Conservation (phyloP, 2,329 filamentous ascomycete species). For the Fonsecaea pugnacius region DNA sequence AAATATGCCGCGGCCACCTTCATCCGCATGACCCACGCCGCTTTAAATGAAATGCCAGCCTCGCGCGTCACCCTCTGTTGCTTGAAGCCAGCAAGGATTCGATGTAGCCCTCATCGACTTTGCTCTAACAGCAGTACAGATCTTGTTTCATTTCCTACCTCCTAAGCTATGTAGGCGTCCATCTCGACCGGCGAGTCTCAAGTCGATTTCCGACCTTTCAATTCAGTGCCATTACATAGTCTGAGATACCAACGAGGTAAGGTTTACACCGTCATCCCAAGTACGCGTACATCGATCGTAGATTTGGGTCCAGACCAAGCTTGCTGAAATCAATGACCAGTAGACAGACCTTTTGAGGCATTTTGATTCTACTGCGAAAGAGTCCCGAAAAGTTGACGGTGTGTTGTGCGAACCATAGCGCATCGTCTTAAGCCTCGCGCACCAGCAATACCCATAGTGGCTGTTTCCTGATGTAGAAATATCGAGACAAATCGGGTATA, state of each 20-base stretch:
- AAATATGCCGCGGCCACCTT: background rate
- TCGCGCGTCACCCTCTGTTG: background rate
- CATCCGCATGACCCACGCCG: background rate
- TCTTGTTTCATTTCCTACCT: too few relatives aligned
- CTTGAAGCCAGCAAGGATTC: too few relatives aligned
- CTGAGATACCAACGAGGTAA: too few relatives aligned
- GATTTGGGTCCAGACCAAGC: too few relatives aligned
- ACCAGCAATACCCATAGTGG: background rate
- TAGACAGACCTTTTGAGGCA: background rate
- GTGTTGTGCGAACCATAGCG: background rate
- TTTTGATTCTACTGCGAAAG: background rate
- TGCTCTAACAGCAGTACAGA: too few relatives aligned
- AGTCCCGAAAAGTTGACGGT: background rate
- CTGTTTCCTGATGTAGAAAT: constrained; percentile 1
- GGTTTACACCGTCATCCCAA: too few relatives aligned
- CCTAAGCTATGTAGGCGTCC: too few relatives aligned
- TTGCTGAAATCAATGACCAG: background rate
- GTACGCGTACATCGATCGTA: too few relatives aligned
- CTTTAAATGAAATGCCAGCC: constrained; percentile 1
- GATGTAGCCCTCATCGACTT: too few relatives aligned
- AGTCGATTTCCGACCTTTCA: too few relatives aligned
- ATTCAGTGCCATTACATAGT: too few relatives aligned
- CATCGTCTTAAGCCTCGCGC: background rate
- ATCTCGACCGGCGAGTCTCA: too few relatives aligned
- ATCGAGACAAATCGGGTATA: constrained; percentile 2